Base-by-base conservation (phyloP, 768 basidiomycete species). In the Lyophyllum shimeji region DNA sequence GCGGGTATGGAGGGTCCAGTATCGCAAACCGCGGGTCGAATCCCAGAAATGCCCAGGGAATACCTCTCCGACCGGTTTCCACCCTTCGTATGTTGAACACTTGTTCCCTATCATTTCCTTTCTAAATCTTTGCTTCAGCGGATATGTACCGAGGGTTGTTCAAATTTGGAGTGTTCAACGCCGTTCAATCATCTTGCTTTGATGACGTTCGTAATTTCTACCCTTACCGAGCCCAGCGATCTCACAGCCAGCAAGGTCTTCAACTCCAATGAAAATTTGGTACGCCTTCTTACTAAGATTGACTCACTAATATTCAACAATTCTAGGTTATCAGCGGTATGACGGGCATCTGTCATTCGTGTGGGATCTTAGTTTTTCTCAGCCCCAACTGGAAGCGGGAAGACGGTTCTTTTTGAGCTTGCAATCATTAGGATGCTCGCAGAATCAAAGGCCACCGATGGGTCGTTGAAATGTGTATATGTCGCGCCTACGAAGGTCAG, bases 381-480 rank as follows among this genome's bases (percentile, higher is more conserved):
- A 93, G 95, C 96, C 2, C 97, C 97, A 0, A 98, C 97, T 13
- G 94, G 95, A 25, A 92, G 93, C 49, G 97, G 97, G 25, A 98
- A 98, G 71, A 99, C 97, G 0, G 93, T 90, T 8, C 72, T 98
- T 25, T 99, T 98, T 62, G 97, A 99, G 67, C 74, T 99, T 13
- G 84, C 90, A 1, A 90, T 98, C 52, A 83, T 98, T 49, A 83
- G 84, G 29, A 80, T 92, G 76, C 70, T 93, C 27, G 74, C 74
- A 49, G 70, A 80, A 48, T 71, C 75, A 7, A 63, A 70, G 48
- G 67, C 68, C 25, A 66, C 60, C 11, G 69, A 67, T 24, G 67
- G 73, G 24, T 58, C 68, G n/a, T 63, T 69, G 2, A 93, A 91
- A 73, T 89, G 88, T 59, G 84, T 99, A 15, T 99, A 99, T 66